Conservation (phyloP, 2,329 filamentous ascomycete species). For the Diplodia intermedia region DNA sequence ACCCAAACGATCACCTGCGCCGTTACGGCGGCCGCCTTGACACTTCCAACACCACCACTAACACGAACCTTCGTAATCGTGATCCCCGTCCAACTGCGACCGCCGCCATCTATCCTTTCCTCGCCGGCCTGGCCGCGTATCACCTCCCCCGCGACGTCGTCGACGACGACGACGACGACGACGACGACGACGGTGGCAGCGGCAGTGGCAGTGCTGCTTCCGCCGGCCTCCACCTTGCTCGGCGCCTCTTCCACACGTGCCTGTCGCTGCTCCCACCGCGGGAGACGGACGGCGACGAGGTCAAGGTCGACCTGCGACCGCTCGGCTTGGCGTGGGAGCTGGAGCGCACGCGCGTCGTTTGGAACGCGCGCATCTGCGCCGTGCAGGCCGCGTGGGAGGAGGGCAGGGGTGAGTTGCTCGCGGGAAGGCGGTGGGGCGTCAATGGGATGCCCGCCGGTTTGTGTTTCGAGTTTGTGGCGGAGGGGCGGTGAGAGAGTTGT, state of each 20-base stretch:
- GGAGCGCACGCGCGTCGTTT: constrained; percentile 25
- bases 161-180: not conserved
- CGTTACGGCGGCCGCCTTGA: not conserved
- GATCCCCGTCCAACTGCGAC: no score
- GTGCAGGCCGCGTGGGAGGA: constrained; percentile 6
- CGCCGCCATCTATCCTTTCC: constrained; percentile 19
- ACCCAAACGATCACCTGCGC: not conserved
- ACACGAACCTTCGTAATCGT: not conserved
- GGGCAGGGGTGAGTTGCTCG: not conserved
- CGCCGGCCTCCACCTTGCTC: not conserved
- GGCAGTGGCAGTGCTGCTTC: not conserved
- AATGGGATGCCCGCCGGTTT: constrained; percentile 6
- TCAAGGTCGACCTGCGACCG: not conserved
- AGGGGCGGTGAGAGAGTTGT: not conserved
- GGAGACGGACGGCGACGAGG: not conserved
- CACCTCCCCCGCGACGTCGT: constrained; percentile 6
- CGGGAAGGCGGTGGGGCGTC: constrained; percentile 10
- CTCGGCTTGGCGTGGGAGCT: constrained; percentile 8
- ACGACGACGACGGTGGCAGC: no score
- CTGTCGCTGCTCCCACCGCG: not conserved
- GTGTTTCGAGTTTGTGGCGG: constrained; percentile 1
- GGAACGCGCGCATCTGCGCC: constrained; percentile 21
- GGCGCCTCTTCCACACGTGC: constrained; percentile 6
- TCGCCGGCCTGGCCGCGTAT: constrained; percentile 25
- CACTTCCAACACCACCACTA: not conserved